phyloP scores from a whole-genome alignment of 768 basidiomycete species.

The Lactarius pseudohatsudake region DNA sequence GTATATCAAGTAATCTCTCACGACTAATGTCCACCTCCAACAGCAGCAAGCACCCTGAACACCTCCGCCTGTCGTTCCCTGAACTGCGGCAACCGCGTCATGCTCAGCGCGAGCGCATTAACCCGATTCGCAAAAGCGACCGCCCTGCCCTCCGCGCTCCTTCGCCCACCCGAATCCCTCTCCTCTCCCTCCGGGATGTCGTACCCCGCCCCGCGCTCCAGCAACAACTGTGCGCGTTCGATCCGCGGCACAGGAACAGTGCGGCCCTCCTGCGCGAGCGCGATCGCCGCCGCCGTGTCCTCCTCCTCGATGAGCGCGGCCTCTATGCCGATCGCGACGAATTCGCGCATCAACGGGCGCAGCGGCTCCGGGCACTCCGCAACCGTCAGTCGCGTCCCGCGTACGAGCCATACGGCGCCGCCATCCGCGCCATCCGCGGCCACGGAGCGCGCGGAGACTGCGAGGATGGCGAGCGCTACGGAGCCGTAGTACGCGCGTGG shows the following conservation, averaged over 20 bases:
- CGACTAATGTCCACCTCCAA: conserved; percentile 22
- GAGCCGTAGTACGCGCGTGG: conserved; percentile 77
- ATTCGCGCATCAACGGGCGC: conserved; percentile 68
- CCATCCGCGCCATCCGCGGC: conserved; percentile 44
- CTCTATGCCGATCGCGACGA: conserved; percentile 52
- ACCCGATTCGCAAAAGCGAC: conserved; percentile 76
- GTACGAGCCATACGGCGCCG: conserved; percentile 32
- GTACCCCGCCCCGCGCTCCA: conserved; percentile 60
- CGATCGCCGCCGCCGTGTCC: conserved; percentile 55
- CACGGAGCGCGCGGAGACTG: conserved; percentile 55
- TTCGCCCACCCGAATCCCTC: conserved; percentile 38
- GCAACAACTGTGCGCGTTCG: conserved; percentile 56
- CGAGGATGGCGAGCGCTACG: conserved; percentile 70
- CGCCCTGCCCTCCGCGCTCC: conserved; percentile 62
- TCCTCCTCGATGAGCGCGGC: conserved; percentile 51
- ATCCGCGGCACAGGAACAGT: conserved; percentile 44
- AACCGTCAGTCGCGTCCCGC: conserved; percentile 48
- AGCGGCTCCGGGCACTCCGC: conserved; percentile 61
- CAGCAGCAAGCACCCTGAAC: conserved; percentile 62
- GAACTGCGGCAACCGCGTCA: conserved; percentile 72
- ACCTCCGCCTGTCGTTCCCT: conserved; percentile 67
- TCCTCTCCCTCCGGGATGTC: conserved; percentile 30
- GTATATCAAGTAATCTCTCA: background rate
- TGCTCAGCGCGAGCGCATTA: conserved; percentile 67
- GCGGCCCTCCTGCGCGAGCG: conserved; percentile 37